Conservation (phyloP, 495 filamentous ascomycete genomes). For the Tricharina praecox region DNA sequence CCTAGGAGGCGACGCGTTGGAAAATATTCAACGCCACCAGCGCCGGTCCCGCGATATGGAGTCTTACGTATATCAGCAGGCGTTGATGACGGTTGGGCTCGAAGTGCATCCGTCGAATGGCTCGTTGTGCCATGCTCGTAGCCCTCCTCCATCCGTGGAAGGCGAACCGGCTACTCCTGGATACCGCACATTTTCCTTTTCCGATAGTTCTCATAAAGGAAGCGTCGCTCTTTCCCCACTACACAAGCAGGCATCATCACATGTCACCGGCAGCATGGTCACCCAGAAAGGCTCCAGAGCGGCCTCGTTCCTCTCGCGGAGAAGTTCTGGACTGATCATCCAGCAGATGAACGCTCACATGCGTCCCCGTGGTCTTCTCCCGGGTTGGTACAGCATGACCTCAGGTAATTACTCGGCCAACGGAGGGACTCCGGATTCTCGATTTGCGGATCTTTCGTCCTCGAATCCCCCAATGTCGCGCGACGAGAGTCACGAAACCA, state of each 20-base stretch:
- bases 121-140: neutral
- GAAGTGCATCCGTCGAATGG: neutral
- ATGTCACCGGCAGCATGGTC: neutral
- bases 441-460: too few relatives aligned
- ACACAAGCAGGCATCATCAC: neutral
- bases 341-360: neutral
- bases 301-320: neutral
- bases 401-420: too few relatives aligned
- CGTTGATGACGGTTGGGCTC: neutral
- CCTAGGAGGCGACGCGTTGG: neutral
- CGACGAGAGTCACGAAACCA: too few relatives aligned
- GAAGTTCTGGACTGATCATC: neutral
- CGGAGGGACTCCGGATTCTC: too few relatives aligned
- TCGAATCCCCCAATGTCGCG: too few relatives aligned
- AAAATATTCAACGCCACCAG: neutral
- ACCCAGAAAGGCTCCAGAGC: neutral
- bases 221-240: too few relatives aligned
- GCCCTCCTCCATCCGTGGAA: neutral
- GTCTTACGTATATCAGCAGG: neutral
- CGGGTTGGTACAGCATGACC: too few relatives aligned
- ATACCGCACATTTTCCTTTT: neutral
- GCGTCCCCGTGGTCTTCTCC: neutral
- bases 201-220: neutral
- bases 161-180: neutral
- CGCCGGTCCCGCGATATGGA: neutral